phyloP scores from a whole-genome alignment of 2,329 filamentous ascomycete genomes.

The Cadophora gregata region DNA sequence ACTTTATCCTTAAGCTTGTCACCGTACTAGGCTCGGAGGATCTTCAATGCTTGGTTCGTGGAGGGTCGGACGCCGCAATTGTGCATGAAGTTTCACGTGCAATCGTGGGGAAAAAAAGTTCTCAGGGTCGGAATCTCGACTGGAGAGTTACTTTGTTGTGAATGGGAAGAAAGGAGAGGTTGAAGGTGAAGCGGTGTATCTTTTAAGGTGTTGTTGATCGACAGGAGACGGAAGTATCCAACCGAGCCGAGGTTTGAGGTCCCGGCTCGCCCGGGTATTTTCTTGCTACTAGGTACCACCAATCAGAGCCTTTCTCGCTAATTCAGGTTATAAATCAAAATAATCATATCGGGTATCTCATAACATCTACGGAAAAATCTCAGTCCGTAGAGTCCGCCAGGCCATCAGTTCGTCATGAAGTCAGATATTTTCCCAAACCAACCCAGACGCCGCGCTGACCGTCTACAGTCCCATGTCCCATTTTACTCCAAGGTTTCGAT shows the following conservation, averaged over 20 bases:
- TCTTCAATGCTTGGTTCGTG: neutral
- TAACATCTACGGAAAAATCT: neutral
- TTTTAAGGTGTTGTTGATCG: neutral
- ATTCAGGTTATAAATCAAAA: neutral
- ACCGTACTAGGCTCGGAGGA: neutral
- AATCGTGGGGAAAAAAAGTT: neutral
- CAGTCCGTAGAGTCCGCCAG: no score
- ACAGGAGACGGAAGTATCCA: neutral
- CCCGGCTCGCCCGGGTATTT: no score
- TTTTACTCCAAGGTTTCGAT: no score
- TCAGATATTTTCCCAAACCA: neutral
- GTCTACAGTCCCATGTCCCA: neutral
- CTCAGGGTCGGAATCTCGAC: neutral
- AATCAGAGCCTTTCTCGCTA: no score
- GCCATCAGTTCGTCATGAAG: neutral
- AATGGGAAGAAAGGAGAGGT: neutral
- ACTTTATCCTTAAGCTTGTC: neutral
- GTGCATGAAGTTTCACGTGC: neutral
- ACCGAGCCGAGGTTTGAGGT: conserved; percentile 1
- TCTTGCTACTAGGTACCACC: neutral
- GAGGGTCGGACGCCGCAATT: neutral
- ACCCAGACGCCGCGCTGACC: neutral
- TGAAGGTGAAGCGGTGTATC: neutral
- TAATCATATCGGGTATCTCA: neutral
- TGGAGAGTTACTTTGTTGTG: neutral